Percentiles rank a stretch among this genome's conserved stretches.
Conservation (phyloP, 1,139 yeast genomes). For the Entelexis sorbosivorans region DNA sequence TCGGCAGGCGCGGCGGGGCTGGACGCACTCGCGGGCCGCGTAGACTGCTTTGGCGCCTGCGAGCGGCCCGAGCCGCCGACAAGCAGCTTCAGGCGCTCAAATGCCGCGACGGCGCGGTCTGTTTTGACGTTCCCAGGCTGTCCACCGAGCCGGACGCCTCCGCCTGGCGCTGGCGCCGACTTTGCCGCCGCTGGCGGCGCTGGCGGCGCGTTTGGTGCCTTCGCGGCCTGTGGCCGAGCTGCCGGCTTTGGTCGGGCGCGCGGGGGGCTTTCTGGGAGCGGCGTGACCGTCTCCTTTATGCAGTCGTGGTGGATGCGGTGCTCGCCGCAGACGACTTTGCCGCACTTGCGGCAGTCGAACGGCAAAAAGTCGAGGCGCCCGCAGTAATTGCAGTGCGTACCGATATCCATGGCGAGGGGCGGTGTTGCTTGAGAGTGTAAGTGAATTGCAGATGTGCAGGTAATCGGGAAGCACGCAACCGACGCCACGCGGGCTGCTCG, state of each 20-base stretch:
- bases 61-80: conserved; percentile 9
- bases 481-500: neutral
- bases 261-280: neutral
- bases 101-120: conserved; percentile 18
- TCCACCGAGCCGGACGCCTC: neutral
- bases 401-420: conserved; percentile 36
- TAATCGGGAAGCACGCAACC: neutral
- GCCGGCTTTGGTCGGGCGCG: neutral
- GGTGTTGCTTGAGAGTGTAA: too few relatives aligned
- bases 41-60: neutral
- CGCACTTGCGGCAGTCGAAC: conserved; percentile 44
- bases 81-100: conserved; percentile 13
- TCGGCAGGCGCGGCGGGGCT: conserved; percentile 7
- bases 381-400: conserved; percentile 44
- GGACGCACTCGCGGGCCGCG: neutral
- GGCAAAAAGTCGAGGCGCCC: conserved; percentile 48
- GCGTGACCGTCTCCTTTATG: neutral
- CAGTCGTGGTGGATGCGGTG: conserved; percentile 45
- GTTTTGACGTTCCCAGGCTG: neutral
- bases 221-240: neutral
- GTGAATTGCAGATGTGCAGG: too few relatives aligned
- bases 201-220: neutral
- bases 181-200: neutral
- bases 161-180: neutral
- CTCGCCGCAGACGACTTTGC: conserved; percentile 38